Percentiles rank a stretch among this genome's conserved stretches.
Evolutionary conservation across 2,329 filamentous ascomycete species (phyloP).

Genomic region (Hypomyces perniciosus): DNA sequence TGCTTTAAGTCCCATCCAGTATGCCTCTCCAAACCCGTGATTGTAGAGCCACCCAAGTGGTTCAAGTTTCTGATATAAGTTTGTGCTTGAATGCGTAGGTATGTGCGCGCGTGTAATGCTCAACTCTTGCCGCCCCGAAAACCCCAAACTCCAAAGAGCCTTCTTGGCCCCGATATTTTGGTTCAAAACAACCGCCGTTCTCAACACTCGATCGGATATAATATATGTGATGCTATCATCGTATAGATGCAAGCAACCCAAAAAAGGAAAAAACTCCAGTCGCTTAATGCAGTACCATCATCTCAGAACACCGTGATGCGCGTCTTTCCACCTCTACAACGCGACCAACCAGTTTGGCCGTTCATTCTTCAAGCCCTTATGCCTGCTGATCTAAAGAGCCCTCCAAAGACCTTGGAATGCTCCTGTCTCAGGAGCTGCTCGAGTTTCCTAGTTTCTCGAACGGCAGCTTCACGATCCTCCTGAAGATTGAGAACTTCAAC

Average conservation of each 20-base stretch:
- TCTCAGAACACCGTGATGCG: neutral
- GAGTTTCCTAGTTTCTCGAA: conserved; percentile 63
- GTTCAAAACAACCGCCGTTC: neutral
- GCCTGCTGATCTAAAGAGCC: conserved; percentile 5
- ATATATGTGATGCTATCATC: conserved; percentile 11
- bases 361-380: conserved; percentile 1
- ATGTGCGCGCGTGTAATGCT: neutral
- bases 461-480: conserved; percentile 66
- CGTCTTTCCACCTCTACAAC: neutral
- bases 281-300: conserved; percentile 30
- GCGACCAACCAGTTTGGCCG: neutral
- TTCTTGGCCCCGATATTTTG: neutral
- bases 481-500: conserved; percentile 79
- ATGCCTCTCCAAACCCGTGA: neutral
- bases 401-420: conserved; percentile 42
- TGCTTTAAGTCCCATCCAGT: neutral
- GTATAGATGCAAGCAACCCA: conserved; percentile 16
- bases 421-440: conserved; percentile 62
- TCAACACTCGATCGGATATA: neutral
- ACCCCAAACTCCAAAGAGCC: conserved; percentile 4
- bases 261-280: conserved; percentile 29
- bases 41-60: no score
- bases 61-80: neutral
- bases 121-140: neutral
- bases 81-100: neutral